Percentiles rank a stretch among this genome's conserved stretches.
These are phyloP conservation scores for Medicago truncatula DNA, from an alignment of 306 rosid species.

Conservation along the genomic window MtrunA17r5.0-ANR NC_053043.1:12404501-12405000, in stretches of 20 bases:
- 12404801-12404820: conserved; percentile 38
- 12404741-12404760: conserved; percentile 29
- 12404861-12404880: conserved; percentile 27
- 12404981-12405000: conserved; percentile 29
- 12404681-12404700: conserved; percentile 10
- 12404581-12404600: conserved; percentile 9
- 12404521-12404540: no score
- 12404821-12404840: conserved; percentile 12
- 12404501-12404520: no score
- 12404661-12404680: conserved; percentile 6
- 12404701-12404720: conserved; percentile 30
- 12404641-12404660: conserved; percentile 24
- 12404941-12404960: not conserved
- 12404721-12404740: conserved; percentile 14
- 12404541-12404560: no score
- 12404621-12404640: conserved; percentile 33
- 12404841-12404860: conserved; percentile 11
- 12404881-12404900: conserved; percentile 26
- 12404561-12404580: not conserved
- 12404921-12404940: not conserved
- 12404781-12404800: conserved; percentile 30
- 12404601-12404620: conserved; percentile 26
- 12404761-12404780: conserved; percentile 22
- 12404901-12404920: conserved; percentile 25
- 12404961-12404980: conserved; percentile 19